Base-by-base conservation (phyloP, 2,329 filamentous ascomycete species). In the Magnaporthiopsis rhizophila region DNA sequence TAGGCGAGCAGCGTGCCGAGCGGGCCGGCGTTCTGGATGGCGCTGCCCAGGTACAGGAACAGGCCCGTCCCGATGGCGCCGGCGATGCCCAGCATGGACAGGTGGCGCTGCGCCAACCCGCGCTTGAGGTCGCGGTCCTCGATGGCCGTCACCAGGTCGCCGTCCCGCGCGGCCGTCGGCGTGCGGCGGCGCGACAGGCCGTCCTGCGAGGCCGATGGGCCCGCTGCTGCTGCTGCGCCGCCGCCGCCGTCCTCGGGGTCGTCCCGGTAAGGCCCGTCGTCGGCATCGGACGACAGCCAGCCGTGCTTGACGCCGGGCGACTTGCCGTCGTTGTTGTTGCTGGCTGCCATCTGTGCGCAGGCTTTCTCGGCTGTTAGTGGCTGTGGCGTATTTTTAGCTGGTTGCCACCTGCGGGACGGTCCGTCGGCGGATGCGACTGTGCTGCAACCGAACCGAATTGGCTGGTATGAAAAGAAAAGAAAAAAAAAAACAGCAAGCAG, bases 81-180 rank as follows among this genome's bases (percentile, higher is more conserved):
- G 66, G 77, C 79, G 21, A 83, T 77, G 63, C 78, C 79, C 70
- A 81, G 80, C 75, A 82, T 80, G 69, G 82, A 79, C 67, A 82
- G 75, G 71, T 82, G 80, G 59, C 80, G 77, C 64, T 77, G 75
- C 70, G 79, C 76, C 68, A 81, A 76, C 11, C 67, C 67, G 56
- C 65, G 67, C 53, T 65, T 64, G 30, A 67, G 57, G 45, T 58
- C 24, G 36, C 61, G 59, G 53, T 64, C 50, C 58, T 67, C 66
- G 3, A 57, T 30, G 28, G 61, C 50, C 38, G 61, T 62, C 15
- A 62, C 38, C n/a, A 62, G 53, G 45, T 62, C 45, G 61, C 61
- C 61, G 11, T 38, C 61, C 30, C 56, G 61, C 13, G 53, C 61
- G 18, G 53, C 28, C 21, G 24, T 24, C 32, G 59, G 59, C 21